Percentiles rank a stretch among this genome's conserved stretches.
phyloP scores from a whole-genome alignment of 805 yeast species.

The Wickerhamomyces chambardii region DNA sequence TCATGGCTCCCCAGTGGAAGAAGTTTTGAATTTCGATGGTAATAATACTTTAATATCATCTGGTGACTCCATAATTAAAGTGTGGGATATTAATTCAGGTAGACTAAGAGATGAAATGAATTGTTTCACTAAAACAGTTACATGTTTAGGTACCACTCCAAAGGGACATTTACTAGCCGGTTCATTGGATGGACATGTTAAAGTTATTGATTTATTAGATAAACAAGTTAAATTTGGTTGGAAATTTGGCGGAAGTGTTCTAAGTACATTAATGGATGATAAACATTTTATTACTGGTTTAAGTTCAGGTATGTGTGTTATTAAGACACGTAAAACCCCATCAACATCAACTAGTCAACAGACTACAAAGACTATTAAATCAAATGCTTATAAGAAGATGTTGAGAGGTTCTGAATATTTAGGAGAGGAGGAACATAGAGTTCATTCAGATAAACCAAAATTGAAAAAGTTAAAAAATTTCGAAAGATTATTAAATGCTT shows the following conservation, averaged over 20 bases:
- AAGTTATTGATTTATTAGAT: slow-evolving; percentile 72
- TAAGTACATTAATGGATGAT: slow-evolving; percentile 75
- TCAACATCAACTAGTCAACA: slow-evolving; percentile 37
- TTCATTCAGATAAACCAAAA: slow-evolving; percentile 49
- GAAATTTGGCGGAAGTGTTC: slow-evolving; percentile 93
- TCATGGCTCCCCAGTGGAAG: slow-evolving; percentile 81
- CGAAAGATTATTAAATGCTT: slow-evolving; percentile 78
- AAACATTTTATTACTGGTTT: slow-evolving; percentile 91
- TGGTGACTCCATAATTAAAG: slow-evolving; percentile 74
- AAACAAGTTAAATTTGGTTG: slow-evolving; percentile 95
- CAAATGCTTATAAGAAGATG: slow-evolving; percentile 69
- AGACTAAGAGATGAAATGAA: slow-evolving; percentile 59
- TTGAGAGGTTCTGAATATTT: slow-evolving; percentile 85
- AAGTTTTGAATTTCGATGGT: slow-evolving; percentile 63
- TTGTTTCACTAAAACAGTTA: slow-evolving; percentile 91
- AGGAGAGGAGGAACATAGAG: slow-evolving; percentile 79
- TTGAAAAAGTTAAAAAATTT: slow-evolving; percentile 68
- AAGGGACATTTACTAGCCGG: slow-evolving; percentile 68
- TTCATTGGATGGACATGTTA: slow-evolving; percentile 94
- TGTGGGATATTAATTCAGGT: slow-evolving; percentile 89
- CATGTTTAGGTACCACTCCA: slow-evolving; percentile 59
- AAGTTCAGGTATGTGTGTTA: slow-evolving; percentile 80
- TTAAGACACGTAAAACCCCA: slow-evolving; percentile 78
- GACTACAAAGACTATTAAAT: slow-evolving; percentile 38
- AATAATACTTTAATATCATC: slow-evolving; percentile 68